Evolutionary conservation across 306 rosid genomes (phyloP).

Genomic region (Oemleria cerasiformis): DNA sequence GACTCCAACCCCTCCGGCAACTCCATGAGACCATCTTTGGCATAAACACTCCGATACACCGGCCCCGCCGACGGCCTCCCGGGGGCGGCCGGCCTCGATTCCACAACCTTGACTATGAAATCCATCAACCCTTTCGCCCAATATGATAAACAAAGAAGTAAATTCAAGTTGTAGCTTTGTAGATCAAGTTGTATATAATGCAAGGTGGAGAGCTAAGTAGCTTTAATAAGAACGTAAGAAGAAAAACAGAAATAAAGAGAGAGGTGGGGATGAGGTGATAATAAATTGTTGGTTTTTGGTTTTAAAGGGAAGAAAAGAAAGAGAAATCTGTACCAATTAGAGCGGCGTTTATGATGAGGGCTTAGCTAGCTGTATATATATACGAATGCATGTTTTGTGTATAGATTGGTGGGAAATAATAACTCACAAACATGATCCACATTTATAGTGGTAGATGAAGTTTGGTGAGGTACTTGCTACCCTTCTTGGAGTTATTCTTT

Average conservation of each 20-base stretch:
- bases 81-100: conserved; percentile 38
- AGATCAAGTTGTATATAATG: not conserved
- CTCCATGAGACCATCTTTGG: conserved; percentile 63
- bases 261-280: conserved; percentile 18
- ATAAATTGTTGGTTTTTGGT: conserved; percentile 36
- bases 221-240: not conserved
- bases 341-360: conserved; percentile 29
- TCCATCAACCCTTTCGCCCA: conserved; percentile 22
- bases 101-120: conserved; percentile 68
- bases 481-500: not conserved
- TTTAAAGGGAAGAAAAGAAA: too few species aligned
- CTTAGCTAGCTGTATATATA: not conserved
- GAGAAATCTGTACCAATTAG: conserved; percentile 11
- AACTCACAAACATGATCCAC: conserved; percentile 3
- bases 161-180: too few species aligned
- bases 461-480: conserved; percentile 30
- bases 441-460: conserved; percentile 44
- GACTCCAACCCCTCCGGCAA: conserved; percentile 56
- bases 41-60: conserved; percentile 74
- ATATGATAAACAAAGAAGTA: too few species aligned
- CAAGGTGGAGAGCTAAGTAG: not conserved
- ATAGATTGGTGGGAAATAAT: conserved; percentile 8
- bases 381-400: not conserved
- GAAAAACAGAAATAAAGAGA: conserved; percentile 3
- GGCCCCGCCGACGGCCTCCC: conserved; percentile 74